A percentile compares a stretch with the other conserved stretches of the same genome.
Conservation (phyloP, 108 stramenopile species). For the Stephanodiscus minutulus region DNA sequence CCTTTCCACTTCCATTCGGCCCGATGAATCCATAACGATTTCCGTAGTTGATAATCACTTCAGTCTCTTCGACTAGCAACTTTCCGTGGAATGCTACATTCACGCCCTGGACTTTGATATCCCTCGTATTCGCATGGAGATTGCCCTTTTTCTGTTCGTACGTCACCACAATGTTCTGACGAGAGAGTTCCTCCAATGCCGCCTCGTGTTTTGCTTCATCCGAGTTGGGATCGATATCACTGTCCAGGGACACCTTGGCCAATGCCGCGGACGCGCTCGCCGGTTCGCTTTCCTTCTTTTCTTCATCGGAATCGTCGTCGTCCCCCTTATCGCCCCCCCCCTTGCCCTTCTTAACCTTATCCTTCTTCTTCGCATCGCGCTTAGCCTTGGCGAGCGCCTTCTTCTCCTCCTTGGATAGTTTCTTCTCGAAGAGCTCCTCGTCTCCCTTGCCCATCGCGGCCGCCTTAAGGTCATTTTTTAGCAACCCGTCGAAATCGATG, state of each 20-base stretch:
- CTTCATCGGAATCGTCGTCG: conserved; percentile 46
- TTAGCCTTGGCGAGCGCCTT: conserved; percentile 86
- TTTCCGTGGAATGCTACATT: conserved; percentile 94
- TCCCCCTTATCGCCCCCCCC: conserved; percentile 27
- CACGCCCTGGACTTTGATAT: conserved; percentile 96
- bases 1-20: conserved; percentile 53
- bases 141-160: conserved; percentile 76
- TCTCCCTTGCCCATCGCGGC: conserved; percentile 93
- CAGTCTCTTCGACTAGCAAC: conserved; percentile 85
- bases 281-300: conserved; percentile 54
- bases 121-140: conserved; percentile 87
- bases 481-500: conserved; percentile 58
- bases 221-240: conserved; percentile 44
- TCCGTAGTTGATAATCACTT: conserved; percentile 91
- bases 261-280: conserved; percentile 17
- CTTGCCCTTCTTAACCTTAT: conserved; percentile 56
- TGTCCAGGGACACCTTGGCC: conserved; percentile 18
- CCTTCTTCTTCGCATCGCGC: conserved; percentile 90
- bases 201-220: conserved; percentile 68
- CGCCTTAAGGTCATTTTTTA: conserved; percentile 64
- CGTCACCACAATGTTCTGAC: conserved; percentile 81
- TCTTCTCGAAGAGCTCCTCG: conserved; percentile 90
- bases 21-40: conserved; percentile 94
- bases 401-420: conserved; percentile 91
- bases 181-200: conserved; percentile 71